phyloP scores from a whole-genome alignment of 192 early-diverging fungal species.

The Linnemannia hyalina region DNA sequence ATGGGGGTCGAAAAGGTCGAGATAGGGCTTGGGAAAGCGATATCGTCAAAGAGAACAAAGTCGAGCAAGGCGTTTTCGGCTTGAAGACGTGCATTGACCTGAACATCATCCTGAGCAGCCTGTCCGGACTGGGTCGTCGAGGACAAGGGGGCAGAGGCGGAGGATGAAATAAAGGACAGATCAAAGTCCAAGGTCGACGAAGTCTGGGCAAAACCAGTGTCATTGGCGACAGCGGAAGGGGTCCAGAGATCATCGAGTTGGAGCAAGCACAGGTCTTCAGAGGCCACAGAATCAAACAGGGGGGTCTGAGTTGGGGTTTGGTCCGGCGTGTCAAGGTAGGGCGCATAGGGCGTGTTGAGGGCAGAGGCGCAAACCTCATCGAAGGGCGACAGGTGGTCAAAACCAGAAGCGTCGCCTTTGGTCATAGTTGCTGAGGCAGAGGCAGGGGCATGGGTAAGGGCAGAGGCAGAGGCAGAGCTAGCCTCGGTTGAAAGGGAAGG shows the following conservation, averaged over 20 bases:
- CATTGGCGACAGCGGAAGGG: background rate
- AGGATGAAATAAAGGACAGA: conserved; percentile 8
- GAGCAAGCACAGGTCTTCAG: conserved; percentile 41
- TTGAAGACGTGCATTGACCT: conserved; percentile 44
- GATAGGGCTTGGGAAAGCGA: conserved; percentile 50
- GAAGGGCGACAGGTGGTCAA: conserved; percentile 51
- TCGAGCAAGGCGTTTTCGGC: conserved; percentile 59
- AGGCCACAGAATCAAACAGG: conserved; percentile 57
- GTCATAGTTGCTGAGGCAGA: conserved; percentile 10
- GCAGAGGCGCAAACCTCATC: conserved; percentile 53
- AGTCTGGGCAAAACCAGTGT: background rate
- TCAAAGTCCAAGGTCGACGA: conserved; percentile 17
- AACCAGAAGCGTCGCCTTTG: conserved; percentile 43
- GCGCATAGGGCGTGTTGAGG: conserved; percentile 41
- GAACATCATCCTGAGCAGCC: conserved; percentile 3
- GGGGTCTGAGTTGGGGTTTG: conserved; percentile 53
- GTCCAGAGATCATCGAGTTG: conserved; percentile 40
- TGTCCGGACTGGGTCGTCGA: conserved; percentile 19
- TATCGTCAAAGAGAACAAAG: conserved; percentile 58
- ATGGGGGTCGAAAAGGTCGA: conserved; percentile 42
- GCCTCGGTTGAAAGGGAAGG: conserved; percentile 25
- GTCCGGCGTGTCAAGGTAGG: conserved; percentile 57
- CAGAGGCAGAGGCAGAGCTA: conserved; percentile 31
- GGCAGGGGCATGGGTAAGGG: conserved; percentile 24
- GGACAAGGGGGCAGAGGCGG: conserved; percentile 9